phyloP scores from a whole-genome alignment of 1,284 basidiomycete genomes.

The Cutaneotrichosporon sp. region DNA sequence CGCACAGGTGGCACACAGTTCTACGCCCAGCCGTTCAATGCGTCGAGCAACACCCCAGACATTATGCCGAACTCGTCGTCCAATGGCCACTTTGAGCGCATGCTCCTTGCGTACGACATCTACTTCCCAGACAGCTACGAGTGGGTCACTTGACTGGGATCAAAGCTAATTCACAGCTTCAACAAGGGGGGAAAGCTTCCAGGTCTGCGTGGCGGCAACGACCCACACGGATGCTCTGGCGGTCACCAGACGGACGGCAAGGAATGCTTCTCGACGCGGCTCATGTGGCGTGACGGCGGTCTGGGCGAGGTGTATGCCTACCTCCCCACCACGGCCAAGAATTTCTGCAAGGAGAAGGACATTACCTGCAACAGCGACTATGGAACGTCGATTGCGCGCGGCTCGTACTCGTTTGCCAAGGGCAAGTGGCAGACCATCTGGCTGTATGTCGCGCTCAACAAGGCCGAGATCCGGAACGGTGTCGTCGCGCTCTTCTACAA shows the following conservation, averaged over 20 bases:
- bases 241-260: slow-evolving; percentile 43
- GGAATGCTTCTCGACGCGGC: slow-evolving; percentile 44
- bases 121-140: slow-evolving; percentile 36
- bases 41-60: slow-evolving; percentile 8
- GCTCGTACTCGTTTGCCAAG: slow-evolving; percentile 37
- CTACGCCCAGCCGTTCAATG: slow-evolving; percentile 35
- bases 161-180: slow-evolving; percentile 6
- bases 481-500: slow-evolving; percentile 44
- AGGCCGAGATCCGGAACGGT: slow-evolving; percentile 39
- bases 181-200: slow-evolving; percentile 48
- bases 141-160: slow-evolving; percentile 23
- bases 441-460: slow-evolving; percentile 45
- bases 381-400: slow-evolving; percentile 46
- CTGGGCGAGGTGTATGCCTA: slow-evolving; percentile 49
- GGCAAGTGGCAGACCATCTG: slow-evolving; percentile 46
- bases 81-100: slow-evolving; percentile 37
- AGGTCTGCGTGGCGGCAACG: slow-evolving; percentile 45
- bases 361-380: slow-evolving; percentile 47
- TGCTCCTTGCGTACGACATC: slow-evolving; percentile 40
- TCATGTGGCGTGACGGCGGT: slow-evolving; percentile 47
- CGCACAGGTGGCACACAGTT: slow-evolving; percentile 47
- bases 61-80: slow-evolving; percentile 18
- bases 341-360: slow-evolving; percentile 31
- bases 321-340: slow-evolving; percentile 33
- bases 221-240: slow-evolving; percentile 43